Evolutionary conservation across 192 early-diverging fungal species (phyloP).

Genomic region (Entomortierella lignicola): DNA sequence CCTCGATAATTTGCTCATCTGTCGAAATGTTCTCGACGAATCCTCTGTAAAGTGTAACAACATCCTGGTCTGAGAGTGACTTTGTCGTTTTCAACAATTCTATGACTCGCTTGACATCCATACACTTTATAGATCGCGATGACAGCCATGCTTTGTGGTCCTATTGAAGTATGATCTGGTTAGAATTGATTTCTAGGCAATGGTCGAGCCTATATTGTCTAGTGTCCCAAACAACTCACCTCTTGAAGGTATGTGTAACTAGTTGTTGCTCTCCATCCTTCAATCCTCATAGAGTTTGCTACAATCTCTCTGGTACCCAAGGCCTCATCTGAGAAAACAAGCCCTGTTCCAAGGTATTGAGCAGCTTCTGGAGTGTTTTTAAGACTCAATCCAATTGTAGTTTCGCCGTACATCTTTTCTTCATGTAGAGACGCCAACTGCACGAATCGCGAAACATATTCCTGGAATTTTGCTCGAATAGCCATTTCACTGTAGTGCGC

Average conservation of each 20-base stretch:
- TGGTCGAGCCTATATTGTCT: no score
- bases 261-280: slow-evolving; percentile 25
- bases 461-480: slow-evolving; percentile 89
- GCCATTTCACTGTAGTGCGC: slow-evolving; percentile 87
- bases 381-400: no score
- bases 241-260: slow-evolving; percentile 77
- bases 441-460: slow-evolving; percentile 87
- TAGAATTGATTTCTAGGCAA: no score
- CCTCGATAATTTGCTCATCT: slow-evolving; percentile 85
- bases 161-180: slow-evolving; percentile 27
- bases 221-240: no score
- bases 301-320: no score
- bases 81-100: slow-evolving; percentile 61
- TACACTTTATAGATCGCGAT: slow-evolving; percentile 65
- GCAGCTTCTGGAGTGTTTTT: no score
- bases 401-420: no score
- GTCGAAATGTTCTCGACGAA: slow-evolving; percentile 74
- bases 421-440: no score
- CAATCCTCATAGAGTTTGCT: no score
- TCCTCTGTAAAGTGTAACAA: slow-evolving; percentile 74
- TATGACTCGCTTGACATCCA: slow-evolving; percentile 81
- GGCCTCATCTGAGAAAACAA: no score
- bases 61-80: slow-evolving; percentile 69
- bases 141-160: slow-evolving; percentile 71
- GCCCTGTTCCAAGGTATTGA: no score